Conservation (phyloP, 495 filamentous ascomycete species). For the Cairneyella variabilis region DNA sequence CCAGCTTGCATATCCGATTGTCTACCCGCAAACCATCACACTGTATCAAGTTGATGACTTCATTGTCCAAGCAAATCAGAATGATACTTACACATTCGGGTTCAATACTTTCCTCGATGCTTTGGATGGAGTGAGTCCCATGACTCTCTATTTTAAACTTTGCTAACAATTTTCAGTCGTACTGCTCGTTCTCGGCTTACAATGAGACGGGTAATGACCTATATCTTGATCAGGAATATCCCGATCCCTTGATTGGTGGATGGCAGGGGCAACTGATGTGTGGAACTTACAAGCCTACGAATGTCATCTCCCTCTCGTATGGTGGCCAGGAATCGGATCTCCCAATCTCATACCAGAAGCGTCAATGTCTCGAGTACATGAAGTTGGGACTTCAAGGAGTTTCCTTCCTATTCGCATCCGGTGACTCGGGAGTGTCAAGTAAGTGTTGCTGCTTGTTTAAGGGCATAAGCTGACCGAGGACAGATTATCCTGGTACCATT, state of each 20-base stretch:
- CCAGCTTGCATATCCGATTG: constrained; percentile 1
- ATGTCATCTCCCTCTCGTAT: constrained; percentile 58
- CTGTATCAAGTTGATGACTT: constrained; percentile 18
- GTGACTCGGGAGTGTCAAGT: constrained; percentile 30
- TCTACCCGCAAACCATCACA: constrained; percentile 13
- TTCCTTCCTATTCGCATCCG: constrained; percentile 32
- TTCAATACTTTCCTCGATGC: constrained; percentile 54
- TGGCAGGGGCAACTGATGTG: constrained; percentile 59
- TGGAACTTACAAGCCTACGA: constrained; percentile 50
- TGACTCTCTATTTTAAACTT: not conserved
- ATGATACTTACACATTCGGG: constrained; percentile 32
- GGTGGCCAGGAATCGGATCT: constrained; percentile 46
- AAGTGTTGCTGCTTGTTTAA: too few relatives aligned
- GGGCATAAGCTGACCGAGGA: too few relatives aligned
- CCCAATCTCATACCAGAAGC: constrained; percentile 47
- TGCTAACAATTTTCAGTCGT: constrained; percentile 47
- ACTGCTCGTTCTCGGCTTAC: constrained; percentile 50
- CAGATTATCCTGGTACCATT: constrained; percentile 23
- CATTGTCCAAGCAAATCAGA: constrained; percentile 27
- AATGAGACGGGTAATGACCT: constrained; percentile 29
- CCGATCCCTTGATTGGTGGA: constrained; percentile 44
- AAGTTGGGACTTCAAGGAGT: constrained; percentile 38
- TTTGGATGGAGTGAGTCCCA: constrained; percentile 53
- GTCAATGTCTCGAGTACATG: constrained; percentile 42
- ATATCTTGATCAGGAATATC: constrained; percentile 47